Evolutionary conservation across 164 flowering plant species (phyloP), one percentile per base, ranked within the genome.

Genomic region (Sedum album): DNA sequence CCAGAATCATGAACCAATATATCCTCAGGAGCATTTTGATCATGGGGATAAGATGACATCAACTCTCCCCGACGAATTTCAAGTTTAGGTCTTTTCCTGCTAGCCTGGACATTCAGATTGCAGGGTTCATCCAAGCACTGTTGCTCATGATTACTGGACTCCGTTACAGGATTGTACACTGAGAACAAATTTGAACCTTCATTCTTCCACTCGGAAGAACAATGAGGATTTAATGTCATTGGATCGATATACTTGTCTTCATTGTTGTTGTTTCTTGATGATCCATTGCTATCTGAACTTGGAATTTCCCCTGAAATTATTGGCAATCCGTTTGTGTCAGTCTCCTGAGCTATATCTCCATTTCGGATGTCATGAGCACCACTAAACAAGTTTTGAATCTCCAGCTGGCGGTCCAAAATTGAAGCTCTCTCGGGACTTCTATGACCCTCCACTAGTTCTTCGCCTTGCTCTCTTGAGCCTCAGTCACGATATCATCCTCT

Each of bases 11-110:
- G 83, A 71, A 79, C 60, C 36, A 76, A 55, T 21, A 70, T 72
- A 69, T 74, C 68, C 35, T 81, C 82, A 66, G 76, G 72, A 30
- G 74, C 72, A 72, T 65, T 61, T 68, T 63, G 74, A 36, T 62
- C 66, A 75, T 79, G 84, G 62, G 77, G 66, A 41, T 68, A 81
- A 26, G 86, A 76, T 44, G 79, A 67, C 74, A 83, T 86, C 65
- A 80, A 25, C 62, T 92, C 97, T 57, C 97, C 96, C 68, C 97
- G 99, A 55, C 97, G 96, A 71, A 92, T 82, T 84, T 88, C 99
- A 78, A 95, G 94, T 82, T 95, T 95, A 44, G 92, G 90, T 73
- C 99, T 82, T 69, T 92, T 95, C 73, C 87, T 76, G 79, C 84
- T 79, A 49, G 71, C 72, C 70, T 83, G 87, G 57, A 75, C 81